phyloP scores from a whole-genome alignment of 257 asterid species.

The Solanum medicagineum region DNA sequence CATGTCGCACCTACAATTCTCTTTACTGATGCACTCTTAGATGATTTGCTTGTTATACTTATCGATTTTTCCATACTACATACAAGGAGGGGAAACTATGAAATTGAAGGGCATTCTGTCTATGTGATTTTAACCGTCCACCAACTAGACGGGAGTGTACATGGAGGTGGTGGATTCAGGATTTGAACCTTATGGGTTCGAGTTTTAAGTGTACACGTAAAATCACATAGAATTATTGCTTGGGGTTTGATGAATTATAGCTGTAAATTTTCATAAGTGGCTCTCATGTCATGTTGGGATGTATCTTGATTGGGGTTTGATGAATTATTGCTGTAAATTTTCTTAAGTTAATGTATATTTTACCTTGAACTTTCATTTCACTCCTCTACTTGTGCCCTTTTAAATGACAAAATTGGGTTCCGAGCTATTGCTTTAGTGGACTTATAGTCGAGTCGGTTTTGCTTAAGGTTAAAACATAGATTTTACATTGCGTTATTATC shows the following conservation, averaged over 20 bases:
- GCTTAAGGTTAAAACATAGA: no score
- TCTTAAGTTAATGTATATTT: background rate
- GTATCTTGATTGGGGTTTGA: background rate
- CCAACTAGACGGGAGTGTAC: background rate
- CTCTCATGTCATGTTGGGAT: no score
- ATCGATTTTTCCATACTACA: background rate
- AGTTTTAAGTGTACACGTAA: background rate
- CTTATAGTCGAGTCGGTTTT: no score
- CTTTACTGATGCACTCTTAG: conserved; percentile 30
- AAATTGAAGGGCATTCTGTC: background rate
- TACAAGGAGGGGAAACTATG: background rate
- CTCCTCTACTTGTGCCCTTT: no score
- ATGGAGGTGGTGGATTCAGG: background rate
- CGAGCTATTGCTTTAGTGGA: no score
- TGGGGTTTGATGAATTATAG: background rate
- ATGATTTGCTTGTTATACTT: background rate
- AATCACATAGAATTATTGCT: no score
- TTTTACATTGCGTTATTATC: no score
- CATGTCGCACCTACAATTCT: conserved; percentile 74
- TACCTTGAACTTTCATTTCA: background rate
- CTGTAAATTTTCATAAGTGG: background rate
- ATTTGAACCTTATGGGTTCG: background rate
- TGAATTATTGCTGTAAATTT: background rate
- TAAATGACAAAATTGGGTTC: no score
- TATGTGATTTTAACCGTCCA: background rate